Base-by-base conservation (phyloP, 805 yeast species). In the Candida silvicultrix region DNA sequence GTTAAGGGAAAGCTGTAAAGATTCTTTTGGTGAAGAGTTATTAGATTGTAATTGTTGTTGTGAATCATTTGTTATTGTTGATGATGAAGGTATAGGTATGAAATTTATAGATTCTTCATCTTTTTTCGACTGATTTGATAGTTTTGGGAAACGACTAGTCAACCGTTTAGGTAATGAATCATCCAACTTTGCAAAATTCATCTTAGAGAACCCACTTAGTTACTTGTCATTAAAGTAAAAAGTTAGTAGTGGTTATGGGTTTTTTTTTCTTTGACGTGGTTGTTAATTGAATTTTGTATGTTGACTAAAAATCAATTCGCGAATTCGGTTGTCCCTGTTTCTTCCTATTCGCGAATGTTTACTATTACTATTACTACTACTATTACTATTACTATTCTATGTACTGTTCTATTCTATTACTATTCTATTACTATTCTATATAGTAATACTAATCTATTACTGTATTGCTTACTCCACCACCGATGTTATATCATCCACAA, bases 401-500 rank as follows among this genome's bases (percentile, higher is more conserved):
- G n/a, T n/a, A n/a, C n/a, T n/a, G n/a, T n/a, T n/a, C n/a, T 23
- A 23, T 6, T 23, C 25, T 23, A 23, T 23, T 6, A 23, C 9
- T 9, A 23, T 23, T 23, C 25, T 23, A 23, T 23, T 23, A 9
- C 5, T 23, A 23, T 23, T 23, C 9, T 23, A 23, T 23, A 23
- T 23, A 14, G n/a, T n/a, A n/a, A n/a, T n/a, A n/a, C n/a, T 15
- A 14, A 29, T 9, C 12, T 5, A 10, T 34, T 34, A 19, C 5
- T 34, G 8, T 14, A 34, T 16, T 34, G 31, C 31, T 10, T 31
- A 23, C 6, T 49, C 52, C 7, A 18, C 3, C 3, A 25, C 16
- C 12, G 20, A 14, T 7, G n/a, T 21, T 28, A 70, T 66, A 40
- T 62, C 66, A 38, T 68, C 74, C 15, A 70, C 74, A 12, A 70